phyloP scores from a whole-genome alignment of 306 rosid genomes.

The Lablab purpureus region DNA sequence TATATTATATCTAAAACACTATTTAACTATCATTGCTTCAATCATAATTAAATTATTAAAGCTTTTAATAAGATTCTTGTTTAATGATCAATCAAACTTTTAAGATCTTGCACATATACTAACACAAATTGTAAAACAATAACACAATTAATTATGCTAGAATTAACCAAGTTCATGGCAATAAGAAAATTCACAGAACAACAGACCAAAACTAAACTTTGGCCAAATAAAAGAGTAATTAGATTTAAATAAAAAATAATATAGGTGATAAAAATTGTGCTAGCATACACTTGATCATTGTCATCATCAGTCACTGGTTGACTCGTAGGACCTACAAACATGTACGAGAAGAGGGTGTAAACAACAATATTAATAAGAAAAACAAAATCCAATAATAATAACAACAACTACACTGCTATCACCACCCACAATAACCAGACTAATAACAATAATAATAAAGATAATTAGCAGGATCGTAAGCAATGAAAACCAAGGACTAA shows the following conservation, averaged over 20 bases:
- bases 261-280: neutral
- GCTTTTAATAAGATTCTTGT: neutral
- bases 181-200: neutral
- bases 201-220: neutral
- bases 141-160: neutral
- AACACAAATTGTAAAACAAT: neutral
- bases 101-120: neutral
- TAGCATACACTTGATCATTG: neutral
- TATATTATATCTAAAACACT: neutral
- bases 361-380: neutral
- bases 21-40: neutral
- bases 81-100: neutral
- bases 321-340: neutral
- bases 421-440: neutral
- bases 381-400: no score
- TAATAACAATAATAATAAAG: neutral
- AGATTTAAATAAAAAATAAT: neutral
- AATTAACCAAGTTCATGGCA: neutral
- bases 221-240: neutral
- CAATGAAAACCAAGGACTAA: neutral
- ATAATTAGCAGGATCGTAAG: neutral
- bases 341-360: neutral
- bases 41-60: neutral
- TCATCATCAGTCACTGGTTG: neutral
- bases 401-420: no score